Conservation (phyloP, 768 basidiomycete genomes). For the Panaeolus cyanescens region DNA sequence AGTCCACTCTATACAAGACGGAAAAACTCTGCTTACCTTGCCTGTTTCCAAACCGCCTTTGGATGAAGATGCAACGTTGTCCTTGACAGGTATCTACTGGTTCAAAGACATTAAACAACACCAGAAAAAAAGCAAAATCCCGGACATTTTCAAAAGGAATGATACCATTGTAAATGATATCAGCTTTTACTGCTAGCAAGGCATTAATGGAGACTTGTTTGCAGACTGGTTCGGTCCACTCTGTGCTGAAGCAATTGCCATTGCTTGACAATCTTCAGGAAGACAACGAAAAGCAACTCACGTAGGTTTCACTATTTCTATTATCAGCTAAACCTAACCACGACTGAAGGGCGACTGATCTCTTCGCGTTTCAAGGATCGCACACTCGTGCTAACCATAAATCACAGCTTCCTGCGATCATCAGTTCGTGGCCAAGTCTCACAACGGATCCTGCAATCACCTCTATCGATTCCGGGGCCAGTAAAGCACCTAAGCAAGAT, state of each 20-base stretch:
- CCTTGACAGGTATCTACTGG: slow-evolving; percentile 72
- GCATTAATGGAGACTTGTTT: no score
- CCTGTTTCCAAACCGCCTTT: slow-evolving; percentile 27
- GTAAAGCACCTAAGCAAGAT: slow-evolving; percentile 31
- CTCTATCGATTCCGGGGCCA: slow-evolving; percentile 54
- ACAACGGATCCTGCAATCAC: slow-evolving; percentile 54
- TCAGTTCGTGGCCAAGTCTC: slow-evolving; percentile 71
- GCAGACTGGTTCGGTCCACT: slow-evolving; percentile 79
- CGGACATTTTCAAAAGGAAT: slow-evolving; percentile 76
- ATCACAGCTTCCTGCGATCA: slow-evolving; percentile 54
- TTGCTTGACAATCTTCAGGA: slow-evolving; percentile 72
- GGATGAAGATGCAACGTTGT: slow-evolving; percentile 14
- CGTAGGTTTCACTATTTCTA: slow-evolving; percentile 40
- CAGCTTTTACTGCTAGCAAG: neutral
- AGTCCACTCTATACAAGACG: slow-evolving; percentile 81
- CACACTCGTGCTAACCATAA: slow-evolving; percentile 49
- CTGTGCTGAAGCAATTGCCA: slow-evolving; percentile 67
- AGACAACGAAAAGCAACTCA: slow-evolving; percentile 57
- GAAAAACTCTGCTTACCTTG: slow-evolving; percentile 53
- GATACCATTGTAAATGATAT: slow-evolving; percentile 55
- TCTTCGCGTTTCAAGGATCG: slow-evolving; percentile 80
- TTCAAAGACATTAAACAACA: slow-evolving; percentile 49
- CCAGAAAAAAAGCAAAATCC: slow-evolving; percentile 45
- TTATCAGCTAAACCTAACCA: slow-evolving; percentile 11
- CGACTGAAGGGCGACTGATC: slow-evolving; percentile 64